Evolutionary conservation across 306 rosid genomes (phyloP).

Genomic region (Cicer yamashitae): DNA sequence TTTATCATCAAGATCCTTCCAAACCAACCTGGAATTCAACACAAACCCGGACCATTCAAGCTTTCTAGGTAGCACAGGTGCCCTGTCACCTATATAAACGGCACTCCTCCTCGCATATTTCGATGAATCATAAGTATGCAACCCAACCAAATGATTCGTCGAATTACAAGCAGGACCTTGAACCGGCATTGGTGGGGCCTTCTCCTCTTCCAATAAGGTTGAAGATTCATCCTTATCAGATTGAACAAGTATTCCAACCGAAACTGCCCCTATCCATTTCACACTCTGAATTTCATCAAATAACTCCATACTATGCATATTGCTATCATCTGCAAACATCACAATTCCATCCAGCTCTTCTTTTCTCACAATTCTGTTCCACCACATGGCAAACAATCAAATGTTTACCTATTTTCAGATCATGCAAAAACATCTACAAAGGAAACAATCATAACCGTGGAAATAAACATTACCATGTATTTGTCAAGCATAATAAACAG

Average conservation of each 20-base stretch:
- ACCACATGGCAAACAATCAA: conserved; percentile 51
- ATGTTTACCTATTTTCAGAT: conserved; percentile 32
- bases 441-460: background rate
- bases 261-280: conserved; percentile 87
- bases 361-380: conserved; percentile 79
- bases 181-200: conserved; percentile 57
- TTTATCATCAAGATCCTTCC: conserved; percentile 78
- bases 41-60: conserved; percentile 95
- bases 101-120: conserved; percentile 69
- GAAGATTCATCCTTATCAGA: conserved; percentile 57
- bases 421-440: conserved; percentile 9
- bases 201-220: conserved; percentile 54
- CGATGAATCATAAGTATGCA: conserved; percentile 83
- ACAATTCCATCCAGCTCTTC: conserved; percentile 84
- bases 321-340: conserved; percentile 94
- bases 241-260: conserved; percentile 89
- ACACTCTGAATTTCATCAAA: conserved; percentile 90
- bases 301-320: conserved; percentile 94
- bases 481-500: conserved; percentile 2
- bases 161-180: conserved; percentile 98
- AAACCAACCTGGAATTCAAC: conserved; percentile 83
- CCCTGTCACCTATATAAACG: conserved; percentile 73
- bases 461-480: background rate
- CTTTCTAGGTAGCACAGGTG: conserved; percentile 79
- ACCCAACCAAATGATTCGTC: conserved; percentile 73